phyloP scores from a whole-genome alignment of 2,329 filamentous ascomycete genomes.

The Exophiala dermatitidis region DNA sequence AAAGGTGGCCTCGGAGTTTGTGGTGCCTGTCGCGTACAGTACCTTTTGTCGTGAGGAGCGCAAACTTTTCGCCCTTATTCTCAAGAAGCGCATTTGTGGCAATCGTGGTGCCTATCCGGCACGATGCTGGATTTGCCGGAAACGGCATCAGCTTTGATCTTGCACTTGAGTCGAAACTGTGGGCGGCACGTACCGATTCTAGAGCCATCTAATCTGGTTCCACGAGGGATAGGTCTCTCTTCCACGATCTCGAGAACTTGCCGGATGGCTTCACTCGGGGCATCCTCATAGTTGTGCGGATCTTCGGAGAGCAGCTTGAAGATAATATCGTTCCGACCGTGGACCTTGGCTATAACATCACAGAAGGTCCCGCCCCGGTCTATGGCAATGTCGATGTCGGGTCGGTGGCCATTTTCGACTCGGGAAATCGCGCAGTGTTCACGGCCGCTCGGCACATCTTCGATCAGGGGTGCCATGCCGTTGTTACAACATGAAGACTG shows the following conservation, averaged over 20 bases:
- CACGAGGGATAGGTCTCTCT: not conserved
- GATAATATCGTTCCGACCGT: not conserved
- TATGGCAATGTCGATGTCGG: too few species aligned
- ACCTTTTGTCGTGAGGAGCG: not conserved
- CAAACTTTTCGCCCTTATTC: not conserved
- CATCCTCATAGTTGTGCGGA: not conserved
- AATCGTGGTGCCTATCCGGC: not conserved
- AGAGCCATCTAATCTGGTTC: not conserved
- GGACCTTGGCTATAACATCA: too few species aligned
- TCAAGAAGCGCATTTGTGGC: not conserved
- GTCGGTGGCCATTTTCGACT: too few species aligned
- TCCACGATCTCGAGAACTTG: not conserved
- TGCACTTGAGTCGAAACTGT: not conserved
- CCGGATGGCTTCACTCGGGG: not conserved
- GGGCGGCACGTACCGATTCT: not conserved
- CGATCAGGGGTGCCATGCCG: too few species aligned
- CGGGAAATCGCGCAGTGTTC: too few species aligned
- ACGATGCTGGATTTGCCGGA: not conserved
- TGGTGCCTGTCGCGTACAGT: not conserved
- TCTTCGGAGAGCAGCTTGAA: not conserved
- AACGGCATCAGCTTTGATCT: not conserved
- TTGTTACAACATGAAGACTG: too few species aligned
- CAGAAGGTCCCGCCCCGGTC: too few species aligned
- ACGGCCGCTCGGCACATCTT: too few species aligned
- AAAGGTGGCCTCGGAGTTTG: not conserved